phyloP scores from a whole-genome alignment of 2,329 filamentous ascomycete genomes.

The Fusarium neocosmosporiellum region DNA sequence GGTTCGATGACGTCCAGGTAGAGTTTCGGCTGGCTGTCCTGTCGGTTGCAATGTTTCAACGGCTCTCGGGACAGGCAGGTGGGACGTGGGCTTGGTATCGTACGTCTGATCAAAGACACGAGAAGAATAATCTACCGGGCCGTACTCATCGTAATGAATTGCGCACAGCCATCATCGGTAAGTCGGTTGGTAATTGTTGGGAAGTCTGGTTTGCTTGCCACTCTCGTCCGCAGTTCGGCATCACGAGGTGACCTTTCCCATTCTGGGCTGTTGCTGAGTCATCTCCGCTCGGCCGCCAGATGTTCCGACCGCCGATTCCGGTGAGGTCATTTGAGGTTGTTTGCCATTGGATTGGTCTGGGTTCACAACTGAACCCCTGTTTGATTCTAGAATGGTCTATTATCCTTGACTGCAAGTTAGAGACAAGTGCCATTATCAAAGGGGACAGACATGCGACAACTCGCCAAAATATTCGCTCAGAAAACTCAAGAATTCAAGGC shows the following conservation, averaged over 20 bases:
- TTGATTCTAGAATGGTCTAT: conserved; percentile 3
- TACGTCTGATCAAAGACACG: conserved; percentile 28
- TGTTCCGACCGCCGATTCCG: conserved; percentile 34
- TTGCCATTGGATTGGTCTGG: conserved; percentile 14
- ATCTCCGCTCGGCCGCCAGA: conserved; percentile 31
- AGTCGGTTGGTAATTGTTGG: conserved; percentile 28
- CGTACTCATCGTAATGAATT: conserved; percentile 44
- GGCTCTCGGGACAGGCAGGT: conserved; percentile 5
- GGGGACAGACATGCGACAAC: background rate
- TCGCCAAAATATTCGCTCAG: background rate
- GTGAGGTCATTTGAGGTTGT: conserved; percentile 2
- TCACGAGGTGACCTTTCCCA: conserved; percentile 43
- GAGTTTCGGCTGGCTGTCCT: conserved; percentile 9
- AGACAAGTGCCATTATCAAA: background rate
- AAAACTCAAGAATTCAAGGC: background rate
- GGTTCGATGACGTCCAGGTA: conserved; percentile 38
- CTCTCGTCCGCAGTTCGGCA: conserved; percentile 44
- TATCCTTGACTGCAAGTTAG: background rate
- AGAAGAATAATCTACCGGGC: conserved; percentile 35
- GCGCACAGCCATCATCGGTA: conserved; percentile 35
- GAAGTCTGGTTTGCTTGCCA: conserved; percentile 41
- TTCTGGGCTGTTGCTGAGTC: conserved; percentile 40
- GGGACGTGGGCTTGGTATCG: conserved; percentile 9
- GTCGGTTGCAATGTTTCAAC: conserved; percentile 19
- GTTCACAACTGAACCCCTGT: background rate